Evolutionary conservation across 2,329 filamentous ascomycete genomes (phyloP), one percentile per base, ranked within the genome.

Genomic region (Stemphylium vesicarium): DNA sequence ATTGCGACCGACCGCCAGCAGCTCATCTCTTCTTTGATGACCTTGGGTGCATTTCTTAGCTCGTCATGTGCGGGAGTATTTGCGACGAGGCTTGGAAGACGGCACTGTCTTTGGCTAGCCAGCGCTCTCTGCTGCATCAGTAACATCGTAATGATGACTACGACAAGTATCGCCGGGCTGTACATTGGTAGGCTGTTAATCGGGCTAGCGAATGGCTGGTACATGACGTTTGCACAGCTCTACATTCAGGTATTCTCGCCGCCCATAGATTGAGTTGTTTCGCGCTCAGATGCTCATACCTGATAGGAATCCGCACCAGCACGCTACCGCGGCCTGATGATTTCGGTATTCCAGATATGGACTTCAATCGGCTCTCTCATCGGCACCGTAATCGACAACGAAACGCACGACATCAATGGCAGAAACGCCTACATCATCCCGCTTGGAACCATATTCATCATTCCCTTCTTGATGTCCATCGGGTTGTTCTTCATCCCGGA

Each of bases 181-280:
- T 85, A 86, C 48, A 77, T 78, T 18, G 84, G 82, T 4, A 78
- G 84, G 10, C 72, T 85, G 4, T 66, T 86, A n/a, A 82, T 85
- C 49, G 84, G 84, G 3, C 56, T 85, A 16, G 81, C 82, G 6
- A 73, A 73, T 43, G 70, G 70, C 2, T 79, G 83, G 69, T 81
- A 83, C 66, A 83, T 85, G 82, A 85, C 82, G 3, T 85, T 81
- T 59, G 77, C 78, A 0, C 80, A 82, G 56, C 68, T 82, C 0
- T 82, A 81, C 63, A 77, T 83, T n/a, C 81, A 83, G 65, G 67
- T 66, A 49, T 26, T 8, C 11, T 31, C 45, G 2, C 31, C 58
- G 36, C 22, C 22, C 7, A 6, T 7, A 4, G 22, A 24, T 5
- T 24, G 2, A 20, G 3, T 20, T 4, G 20, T 6, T 24, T 24